These are phyloP conservation scores for Chrysosporium queenslandicum DNA, from an alignment of 2,329 filamentous ascomycete genomes.

Conservation along the genomic window DNA sequence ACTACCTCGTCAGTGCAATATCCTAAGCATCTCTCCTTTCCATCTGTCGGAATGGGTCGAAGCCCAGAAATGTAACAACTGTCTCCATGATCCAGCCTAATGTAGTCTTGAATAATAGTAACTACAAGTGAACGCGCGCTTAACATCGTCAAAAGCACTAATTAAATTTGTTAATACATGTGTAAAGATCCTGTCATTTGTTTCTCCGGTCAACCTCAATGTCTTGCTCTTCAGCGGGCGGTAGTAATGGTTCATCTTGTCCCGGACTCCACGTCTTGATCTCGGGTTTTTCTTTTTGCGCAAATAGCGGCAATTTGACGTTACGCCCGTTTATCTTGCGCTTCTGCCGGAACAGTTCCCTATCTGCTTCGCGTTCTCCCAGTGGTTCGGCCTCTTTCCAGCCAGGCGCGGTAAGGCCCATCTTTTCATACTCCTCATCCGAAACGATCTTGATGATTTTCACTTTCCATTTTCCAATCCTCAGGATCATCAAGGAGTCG, in stretches of 20 bases:
- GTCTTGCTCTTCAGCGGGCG: background rate
- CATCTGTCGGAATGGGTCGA: no score
- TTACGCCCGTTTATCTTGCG: slow-evolving; percentile 11
- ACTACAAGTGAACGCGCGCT: background rate
- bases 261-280: slow-evolving; percentile 6
- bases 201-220: background rate
- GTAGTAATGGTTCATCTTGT: background rate
- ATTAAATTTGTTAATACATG: slow-evolving; percentile 1
- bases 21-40: no score
- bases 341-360: slow-evolving; percentile 11
- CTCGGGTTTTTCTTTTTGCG: background rate
- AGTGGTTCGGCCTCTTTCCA: slow-evolving; percentile 35
- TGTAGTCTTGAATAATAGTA: no score
- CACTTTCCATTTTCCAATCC: slow-evolving; percentile 52
- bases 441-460: slow-evolving; percentile 47
- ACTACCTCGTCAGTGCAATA: no score
- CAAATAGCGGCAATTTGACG: slow-evolving; percentile 9
- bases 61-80: no score
- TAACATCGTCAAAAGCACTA: background rate
- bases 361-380: slow-evolving; percentile 15
- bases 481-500: slow-evolving; percentile 44
- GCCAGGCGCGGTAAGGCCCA: slow-evolving; percentile 41
- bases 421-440: slow-evolving; percentile 44
- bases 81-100: no score
- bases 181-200: background rate